These are phyloP conservation scores for Globisporangium acanthophoron DNA, from an alignment of 352 stramenopile species.

Conservation along the genomic window DNA sequence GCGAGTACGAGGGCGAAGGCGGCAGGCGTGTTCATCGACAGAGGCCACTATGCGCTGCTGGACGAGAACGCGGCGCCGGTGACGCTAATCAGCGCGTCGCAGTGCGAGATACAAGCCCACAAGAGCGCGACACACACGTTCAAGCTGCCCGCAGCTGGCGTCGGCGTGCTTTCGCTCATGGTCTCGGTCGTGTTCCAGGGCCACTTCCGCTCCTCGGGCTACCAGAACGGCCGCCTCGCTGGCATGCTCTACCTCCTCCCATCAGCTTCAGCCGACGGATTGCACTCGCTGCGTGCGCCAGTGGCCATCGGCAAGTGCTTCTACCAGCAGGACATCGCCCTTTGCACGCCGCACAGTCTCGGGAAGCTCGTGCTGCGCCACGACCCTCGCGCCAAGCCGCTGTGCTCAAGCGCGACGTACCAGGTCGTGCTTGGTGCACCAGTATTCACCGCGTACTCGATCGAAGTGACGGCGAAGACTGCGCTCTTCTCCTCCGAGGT, in stretches of 20 bases:
- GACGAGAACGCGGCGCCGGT: constrained; percentile 22
- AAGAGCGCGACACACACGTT: constrained; percentile 63
- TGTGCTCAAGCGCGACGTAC: constrained; percentile 46
- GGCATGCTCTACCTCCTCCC: constrained; percentile 71
- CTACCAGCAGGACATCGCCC: constrained; percentile 37
- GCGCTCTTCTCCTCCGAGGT: constrained; percentile 44
- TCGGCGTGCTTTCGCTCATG: constrained; percentile 45
- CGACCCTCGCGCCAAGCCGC: constrained; percentile 43
- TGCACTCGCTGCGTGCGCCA: constrained; percentile 13
- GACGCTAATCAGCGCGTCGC: constrained; percentile 30
- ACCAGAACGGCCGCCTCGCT: constrained; percentile 71
- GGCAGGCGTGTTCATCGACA: constrained; percentile 14
- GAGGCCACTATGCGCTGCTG: constrained; percentile 24
- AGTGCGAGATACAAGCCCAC: constrained; percentile 56
- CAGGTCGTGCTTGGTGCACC: constrained; percentile 72
- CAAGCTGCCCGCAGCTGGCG: constrained; percentile 25
- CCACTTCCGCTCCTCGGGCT: constrained; percentile 61
- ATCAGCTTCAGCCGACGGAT: constrained; percentile 1
- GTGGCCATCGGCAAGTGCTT: constrained; percentile 56
- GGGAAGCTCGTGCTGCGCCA: constrained; percentile 64
- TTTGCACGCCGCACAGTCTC: constrained; percentile 61
- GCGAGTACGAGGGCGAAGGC: constrained; percentile 7
- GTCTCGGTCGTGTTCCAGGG: constrained; percentile 71
- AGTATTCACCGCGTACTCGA: constrained; percentile 62
- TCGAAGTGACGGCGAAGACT: constrained; percentile 42